Evolutionary conservation across 1,284 basidiomycete genomes (phyloP).

Genomic region (Thecaphora frezii): DNA sequence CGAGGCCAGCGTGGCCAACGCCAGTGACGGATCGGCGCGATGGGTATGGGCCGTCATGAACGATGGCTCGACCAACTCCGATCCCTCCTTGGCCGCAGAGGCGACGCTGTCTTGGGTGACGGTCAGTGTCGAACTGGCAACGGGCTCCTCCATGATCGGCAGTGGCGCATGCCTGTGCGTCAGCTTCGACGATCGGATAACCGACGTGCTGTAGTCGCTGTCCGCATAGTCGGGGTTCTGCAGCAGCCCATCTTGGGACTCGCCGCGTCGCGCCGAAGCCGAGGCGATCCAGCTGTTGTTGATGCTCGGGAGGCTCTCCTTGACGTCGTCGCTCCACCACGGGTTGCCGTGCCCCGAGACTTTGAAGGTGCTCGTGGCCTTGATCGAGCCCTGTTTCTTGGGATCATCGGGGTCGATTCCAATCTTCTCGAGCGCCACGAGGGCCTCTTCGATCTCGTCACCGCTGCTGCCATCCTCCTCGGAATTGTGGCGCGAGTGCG

Average conservation of each 20-base stretch:
- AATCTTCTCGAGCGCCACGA: constrained; percentile 48
- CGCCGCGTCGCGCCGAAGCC: constrained; percentile 23
- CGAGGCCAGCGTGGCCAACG: constrained; percentile 45
- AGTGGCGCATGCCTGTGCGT: constrained; percentile 30
- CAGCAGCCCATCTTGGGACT: constrained; percentile 28
- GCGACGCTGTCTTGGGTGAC: constrained; percentile 3
- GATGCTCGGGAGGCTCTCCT: constrained; percentile 40
- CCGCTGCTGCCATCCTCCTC: constrained; percentile 26
- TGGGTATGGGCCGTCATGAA: constrained; percentile 46
- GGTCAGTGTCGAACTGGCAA: constrained; percentile 25
- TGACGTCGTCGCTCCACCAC: constrained; percentile 48
- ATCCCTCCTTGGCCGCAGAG: constrained; percentile 1
- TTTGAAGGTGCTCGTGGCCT: constrained; percentile 45
- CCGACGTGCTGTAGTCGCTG: constrained; percentile 50
- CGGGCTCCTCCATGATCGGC: constrained; percentile 27
- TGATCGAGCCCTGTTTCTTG: constrained; percentile 20
- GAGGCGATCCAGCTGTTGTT: constrained; percentile 40
- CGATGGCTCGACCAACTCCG: constrained; percentile 13
- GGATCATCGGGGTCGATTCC: constrained; percentile 31
- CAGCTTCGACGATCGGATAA: constrained; percentile 44
- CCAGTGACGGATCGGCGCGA: constrained; percentile 34
- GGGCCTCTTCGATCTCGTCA: constrained; percentile 50
- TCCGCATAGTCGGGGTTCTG: constrained; percentile 33
- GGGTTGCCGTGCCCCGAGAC: constrained; percentile 52
- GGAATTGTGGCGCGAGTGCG: constrained; percentile 11